phyloP scores from a whole-genome alignment of 1,284 basidiomycete genomes.

The Sanguinoderma infundibulare region DNA sequence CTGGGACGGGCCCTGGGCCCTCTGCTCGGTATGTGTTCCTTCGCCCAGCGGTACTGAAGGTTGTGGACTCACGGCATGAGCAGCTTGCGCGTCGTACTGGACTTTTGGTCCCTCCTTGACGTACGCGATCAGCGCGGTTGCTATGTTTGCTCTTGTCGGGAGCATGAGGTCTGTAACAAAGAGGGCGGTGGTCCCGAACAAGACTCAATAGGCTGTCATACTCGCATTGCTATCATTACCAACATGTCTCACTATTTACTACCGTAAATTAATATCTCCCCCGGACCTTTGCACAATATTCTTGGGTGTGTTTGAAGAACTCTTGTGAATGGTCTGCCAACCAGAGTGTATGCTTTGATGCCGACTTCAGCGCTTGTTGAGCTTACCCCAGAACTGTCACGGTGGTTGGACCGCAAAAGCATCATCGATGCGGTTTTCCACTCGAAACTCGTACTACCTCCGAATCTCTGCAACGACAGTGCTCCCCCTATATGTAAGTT shows the following conservation, averaged over 20 bases:
- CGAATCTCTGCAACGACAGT: slow-evolving; percentile 66
- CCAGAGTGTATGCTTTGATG: too few relatives aligned
- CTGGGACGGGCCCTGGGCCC: slow-evolving; percentile 90
- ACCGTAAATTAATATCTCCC: not conserved
- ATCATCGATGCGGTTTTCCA: slow-evolving; percentile 40
- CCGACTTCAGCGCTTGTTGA: too few relatives aligned
- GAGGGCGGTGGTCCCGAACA: slow-evolving; percentile 8
- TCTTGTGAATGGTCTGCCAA: not conserved
- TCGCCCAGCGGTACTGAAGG: slow-evolving; percentile 6
- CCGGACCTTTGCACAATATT: not conserved
- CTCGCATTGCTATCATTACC: not conserved
- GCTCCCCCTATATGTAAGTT: slow-evolving; percentile 71
- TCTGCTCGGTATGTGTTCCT: slow-evolving; percentile 63
- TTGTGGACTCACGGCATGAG: slow-evolving; percentile 3
- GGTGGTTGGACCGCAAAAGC: too few relatives aligned
- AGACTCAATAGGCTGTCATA: slow-evolving; percentile 9
- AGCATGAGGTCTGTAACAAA: slow-evolving; percentile 49
- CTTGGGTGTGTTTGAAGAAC: not conserved
- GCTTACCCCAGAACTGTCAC: too few relatives aligned
- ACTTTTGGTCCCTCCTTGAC: slow-evolving; percentile 81
- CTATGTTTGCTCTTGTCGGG: slow-evolving; percentile 61
- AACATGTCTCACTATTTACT: slow-evolving; percentile 1
- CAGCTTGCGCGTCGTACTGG: slow-evolving; percentile 88
- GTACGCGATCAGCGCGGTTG: slow-evolving; percentile 68
- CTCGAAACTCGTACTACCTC: slow-evolving; percentile 72